Conservation (phyloP, 1,284 basidiomycete species). For the Ustilago shanxiensis region DNA sequence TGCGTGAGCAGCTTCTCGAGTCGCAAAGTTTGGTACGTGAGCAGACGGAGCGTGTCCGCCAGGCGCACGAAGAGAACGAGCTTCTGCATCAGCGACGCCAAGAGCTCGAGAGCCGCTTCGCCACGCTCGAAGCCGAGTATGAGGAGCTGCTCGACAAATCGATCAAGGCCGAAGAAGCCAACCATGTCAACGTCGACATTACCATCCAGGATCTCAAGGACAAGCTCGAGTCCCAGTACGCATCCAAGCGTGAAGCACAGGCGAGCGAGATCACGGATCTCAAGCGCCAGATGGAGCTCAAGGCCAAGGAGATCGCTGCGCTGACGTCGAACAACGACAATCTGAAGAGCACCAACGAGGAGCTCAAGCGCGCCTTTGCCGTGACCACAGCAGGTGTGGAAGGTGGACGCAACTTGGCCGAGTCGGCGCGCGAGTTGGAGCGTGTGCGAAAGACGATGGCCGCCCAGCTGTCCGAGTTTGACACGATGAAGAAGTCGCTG, state of each 20-base stretch:
- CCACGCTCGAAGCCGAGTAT: constrained; percentile 88
- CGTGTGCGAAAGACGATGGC: constrained; percentile 96
- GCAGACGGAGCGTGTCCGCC: constrained; percentile 87
- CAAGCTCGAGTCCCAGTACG: constrained; percentile 94
- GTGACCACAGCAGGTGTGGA: constrained; percentile 96
- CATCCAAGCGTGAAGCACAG: constrained; percentile 89
- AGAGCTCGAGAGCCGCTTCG: constrained; percentile 86
- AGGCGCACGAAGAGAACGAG: constrained; percentile 92
- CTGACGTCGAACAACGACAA: constrained; percentile 89
- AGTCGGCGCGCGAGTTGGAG: constrained; percentile 91
- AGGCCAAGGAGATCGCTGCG: constrained; percentile 84
- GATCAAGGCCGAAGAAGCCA: constrained; percentile 67
- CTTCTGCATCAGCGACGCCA: constrained; percentile 84
- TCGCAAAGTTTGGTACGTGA: constrained; percentile 87
- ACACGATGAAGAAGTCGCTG: constrained; percentile 97
- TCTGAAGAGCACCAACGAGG: constrained; percentile 95
- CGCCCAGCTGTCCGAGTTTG: constrained; percentile 96
- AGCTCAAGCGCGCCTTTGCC: constrained; percentile 87
- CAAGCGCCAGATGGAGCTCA: constrained; percentile 90
- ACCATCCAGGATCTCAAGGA: constrained; percentile 90
- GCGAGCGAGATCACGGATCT: constrained; percentile 87
- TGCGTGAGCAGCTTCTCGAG: constrained; percentile 89
- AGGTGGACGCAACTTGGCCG: constrained; percentile 91
- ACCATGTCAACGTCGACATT: constrained; percentile 73
- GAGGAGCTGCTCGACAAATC: constrained; percentile 85